phyloP scores from a whole-genome alignment of 208 protist species.

The Crithidia sp. region DNA sequence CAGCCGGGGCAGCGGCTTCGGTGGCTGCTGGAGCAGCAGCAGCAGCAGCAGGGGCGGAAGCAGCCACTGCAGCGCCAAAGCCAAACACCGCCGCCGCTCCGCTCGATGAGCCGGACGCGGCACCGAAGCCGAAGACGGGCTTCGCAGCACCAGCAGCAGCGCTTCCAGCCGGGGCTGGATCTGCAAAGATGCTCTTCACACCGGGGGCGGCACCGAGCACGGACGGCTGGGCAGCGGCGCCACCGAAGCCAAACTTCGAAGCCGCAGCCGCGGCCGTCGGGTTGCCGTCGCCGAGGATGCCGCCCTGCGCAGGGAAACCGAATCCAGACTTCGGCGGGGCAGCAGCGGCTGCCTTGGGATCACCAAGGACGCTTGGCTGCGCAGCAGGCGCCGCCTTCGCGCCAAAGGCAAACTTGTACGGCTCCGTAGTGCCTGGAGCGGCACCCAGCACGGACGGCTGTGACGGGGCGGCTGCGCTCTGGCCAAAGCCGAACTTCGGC shows the following conservation, averaged over 20 bases:
- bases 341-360: background rate
- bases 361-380: background rate
- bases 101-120: background rate
- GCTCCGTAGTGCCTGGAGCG: background rate
- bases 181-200: slow-evolving; percentile 11
- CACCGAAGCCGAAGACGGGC: slow-evolving; percentile 22
- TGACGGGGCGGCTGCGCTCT: background rate
- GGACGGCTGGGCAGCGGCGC: background rate
- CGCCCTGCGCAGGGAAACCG: too few relatives aligned
- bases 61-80: slow-evolving; percentile 22
- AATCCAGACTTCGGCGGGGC: too few relatives aligned
- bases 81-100: slow-evolving; percentile 17
- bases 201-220: background rate
- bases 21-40: background rate
- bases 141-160: background rate
- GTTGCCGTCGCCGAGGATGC: background rate
- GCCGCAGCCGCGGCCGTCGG: background rate
- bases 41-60: background rate
- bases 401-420: slow-evolving; percentile 22
- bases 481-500: slow-evolving; percentile 15
- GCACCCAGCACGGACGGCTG: slow-evolving; percentile 9
- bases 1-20: background rate
- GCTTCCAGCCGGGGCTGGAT: slow-evolving; percentile 8
- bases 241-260: slow-evolving; percentile 1
- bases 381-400: background rate